Evolutionary conservation across 306 rosid species (phyloP).

Genomic region (Castanea mollissima): DNA sequence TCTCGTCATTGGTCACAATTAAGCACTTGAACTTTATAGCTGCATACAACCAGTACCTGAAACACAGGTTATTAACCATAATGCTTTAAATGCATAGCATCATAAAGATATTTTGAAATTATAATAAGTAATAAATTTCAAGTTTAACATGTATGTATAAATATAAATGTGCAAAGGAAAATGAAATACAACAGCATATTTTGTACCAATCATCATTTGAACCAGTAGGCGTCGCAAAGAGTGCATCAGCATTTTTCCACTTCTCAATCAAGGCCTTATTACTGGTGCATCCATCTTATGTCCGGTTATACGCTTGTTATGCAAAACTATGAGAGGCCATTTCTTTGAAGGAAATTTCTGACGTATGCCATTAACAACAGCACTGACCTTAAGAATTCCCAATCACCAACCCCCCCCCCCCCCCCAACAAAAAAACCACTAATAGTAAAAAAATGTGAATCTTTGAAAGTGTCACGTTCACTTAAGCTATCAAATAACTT

Average conservation of each 20-base stretch:
- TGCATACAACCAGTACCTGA: conserved; percentile 99
- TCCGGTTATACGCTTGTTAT: conserved; percentile 74
- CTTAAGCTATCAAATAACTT: conserved; percentile 38
- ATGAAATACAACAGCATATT: conserved; percentile 12
- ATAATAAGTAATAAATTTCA: not conserved
- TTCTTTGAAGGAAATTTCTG: conserved; percentile 77
- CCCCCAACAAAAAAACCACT: conserved; percentile 2
- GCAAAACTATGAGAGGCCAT: conserved; percentile 85
- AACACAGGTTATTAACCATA: conserved; percentile 39
- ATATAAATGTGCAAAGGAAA: not conserved
- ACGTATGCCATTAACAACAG: conserved; percentile 67
- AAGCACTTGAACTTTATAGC: conserved; percentile 92
- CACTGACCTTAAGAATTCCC: conserved; percentile 55
- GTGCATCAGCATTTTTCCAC: conserved; percentile 78
- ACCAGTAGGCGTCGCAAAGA: conserved; percentile 83
- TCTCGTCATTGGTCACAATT: conserved; percentile 88
- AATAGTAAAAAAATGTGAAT: not conserved
- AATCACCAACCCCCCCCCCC: conserved; percentile 5
- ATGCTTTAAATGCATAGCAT: conserved; percentile 29
- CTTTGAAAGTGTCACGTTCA: not conserved
- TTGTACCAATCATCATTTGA: conserved; percentile 95
- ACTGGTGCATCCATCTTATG: conserved; percentile 58
- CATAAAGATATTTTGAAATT: not conserved
- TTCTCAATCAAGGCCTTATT: conserved; percentile 64
- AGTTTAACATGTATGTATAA: not conserved